These are phyloP conservation scores for Helotiales sp. DNA, from an alignment of 2,329 filamentous ascomycete genomes.

Conservation along the genomic window DNA sequence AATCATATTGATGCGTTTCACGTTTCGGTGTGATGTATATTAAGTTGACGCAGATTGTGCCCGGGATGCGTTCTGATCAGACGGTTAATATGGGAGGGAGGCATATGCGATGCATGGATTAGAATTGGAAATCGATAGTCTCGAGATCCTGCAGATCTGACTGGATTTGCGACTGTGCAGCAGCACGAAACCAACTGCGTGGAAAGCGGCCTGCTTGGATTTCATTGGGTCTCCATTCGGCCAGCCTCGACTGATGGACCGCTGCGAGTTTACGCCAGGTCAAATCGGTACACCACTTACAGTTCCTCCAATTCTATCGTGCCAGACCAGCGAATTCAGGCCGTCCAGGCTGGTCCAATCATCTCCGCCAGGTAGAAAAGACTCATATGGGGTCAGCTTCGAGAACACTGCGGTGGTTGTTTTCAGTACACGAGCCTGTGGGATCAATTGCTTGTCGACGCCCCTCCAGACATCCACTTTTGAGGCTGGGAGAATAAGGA, in stretches of 20 bases:
- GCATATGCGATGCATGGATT: constrained; percentile 20
- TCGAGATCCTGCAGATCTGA: constrained; percentile 24
- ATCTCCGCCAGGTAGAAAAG: constrained; percentile 19
- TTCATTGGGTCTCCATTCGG: neutral
- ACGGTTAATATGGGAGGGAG: constrained; percentile 21
- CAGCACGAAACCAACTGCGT: constrained; percentile 23
- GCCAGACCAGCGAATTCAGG: constrained; percentile 13
- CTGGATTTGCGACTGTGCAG: constrained; percentile 11
- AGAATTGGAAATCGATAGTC: constrained; percentile 28
- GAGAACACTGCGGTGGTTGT: constrained; percentile 1
- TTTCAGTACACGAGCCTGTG: neutral
- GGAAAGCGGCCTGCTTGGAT: constrained; percentile 14
- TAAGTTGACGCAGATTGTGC: constrained; percentile 19
- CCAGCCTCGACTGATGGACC: constrained; percentile 1
- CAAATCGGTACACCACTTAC: constrained; percentile 4
- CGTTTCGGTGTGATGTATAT: constrained; percentile 25
- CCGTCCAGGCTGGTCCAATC: constrained; percentile 8
- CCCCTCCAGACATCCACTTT: constrained; percentile 1
- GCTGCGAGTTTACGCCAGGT: neutral
- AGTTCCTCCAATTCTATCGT: neutral
- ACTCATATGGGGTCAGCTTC: constrained; percentile 12
- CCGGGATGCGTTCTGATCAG: constrained; percentile 17
- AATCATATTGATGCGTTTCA: constrained; percentile 14
- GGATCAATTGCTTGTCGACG: neutral
- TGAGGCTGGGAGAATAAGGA: constrained; percentile 10